phyloP scores from a whole-genome alignment of 495 filamentous ascomycete species.

The Parachaetomium inaequale region DNA sequence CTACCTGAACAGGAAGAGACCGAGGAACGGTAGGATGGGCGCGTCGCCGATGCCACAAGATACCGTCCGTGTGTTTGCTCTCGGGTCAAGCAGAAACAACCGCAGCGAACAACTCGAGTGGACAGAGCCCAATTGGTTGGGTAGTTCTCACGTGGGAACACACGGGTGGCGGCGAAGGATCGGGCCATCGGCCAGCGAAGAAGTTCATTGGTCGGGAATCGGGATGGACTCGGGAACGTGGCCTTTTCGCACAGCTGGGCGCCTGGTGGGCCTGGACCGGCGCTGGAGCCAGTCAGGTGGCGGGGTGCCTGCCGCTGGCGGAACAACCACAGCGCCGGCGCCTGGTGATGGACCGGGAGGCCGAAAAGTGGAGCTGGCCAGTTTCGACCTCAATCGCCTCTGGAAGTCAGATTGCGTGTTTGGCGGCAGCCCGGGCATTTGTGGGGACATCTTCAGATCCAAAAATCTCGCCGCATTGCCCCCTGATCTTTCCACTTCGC shows the following conservation, averaged over 20 bases:
- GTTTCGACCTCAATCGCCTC: not conserved
- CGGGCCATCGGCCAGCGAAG: no score
- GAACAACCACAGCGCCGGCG: slow-evolving; percentile 7
- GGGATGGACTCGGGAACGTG: slow-evolving; percentile 7
- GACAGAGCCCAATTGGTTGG: not conserved
- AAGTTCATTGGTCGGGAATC: not conserved
- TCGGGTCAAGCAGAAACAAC: no score
- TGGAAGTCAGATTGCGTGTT: slow-evolving; percentile 3
- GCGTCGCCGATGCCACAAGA: no score
- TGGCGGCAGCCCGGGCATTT: slow-evolving; percentile 9
- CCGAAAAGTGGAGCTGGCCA: not conserved
- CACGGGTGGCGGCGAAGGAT: no score
- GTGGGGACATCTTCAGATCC: slow-evolving; percentile 6
- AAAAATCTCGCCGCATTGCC: slow-evolving; percentile 8
- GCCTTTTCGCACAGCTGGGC: slow-evolving; percentile 5
- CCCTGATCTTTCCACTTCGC: slow-evolving; percentile 7
- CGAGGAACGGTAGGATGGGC: no score
- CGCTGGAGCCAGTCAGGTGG: not conserved
- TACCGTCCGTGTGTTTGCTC: no score
- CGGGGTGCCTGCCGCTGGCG: not conserved
- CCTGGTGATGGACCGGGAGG: not conserved
- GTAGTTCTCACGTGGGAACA: not conserved
- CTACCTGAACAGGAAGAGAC: no score
- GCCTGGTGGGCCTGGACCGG: not conserved
- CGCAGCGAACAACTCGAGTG: no score